phyloP scores from a whole-genome alignment of 768 basidiomycete species.

The Podaxis mareebaensis region DNA sequence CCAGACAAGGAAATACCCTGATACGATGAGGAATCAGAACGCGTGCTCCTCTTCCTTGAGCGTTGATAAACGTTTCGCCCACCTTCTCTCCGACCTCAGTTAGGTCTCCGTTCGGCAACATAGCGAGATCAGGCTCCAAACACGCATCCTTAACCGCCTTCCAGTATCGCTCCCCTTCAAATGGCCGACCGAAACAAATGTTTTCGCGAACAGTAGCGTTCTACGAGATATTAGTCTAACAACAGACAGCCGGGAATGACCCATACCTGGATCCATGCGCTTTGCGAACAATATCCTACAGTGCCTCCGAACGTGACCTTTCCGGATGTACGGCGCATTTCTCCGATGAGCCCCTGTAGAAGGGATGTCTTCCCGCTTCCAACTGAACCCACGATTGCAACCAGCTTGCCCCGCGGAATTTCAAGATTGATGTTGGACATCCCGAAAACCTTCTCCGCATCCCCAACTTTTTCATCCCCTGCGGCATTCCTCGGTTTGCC shows the following conservation, averaged over 20 bases:
- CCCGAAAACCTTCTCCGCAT: slow-evolving; percentile 56
- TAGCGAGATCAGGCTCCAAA: slow-evolving; percentile 76
- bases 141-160: slow-evolving; percentile 76
- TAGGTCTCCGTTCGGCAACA: slow-evolving; percentile 74
- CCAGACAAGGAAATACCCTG: slow-evolving; percentile 87
- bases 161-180: slow-evolving; percentile 83
- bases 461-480: slow-evolving; percentile 22
- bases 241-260: slow-evolving; percentile 7
- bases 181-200: slow-evolving; percentile 83
- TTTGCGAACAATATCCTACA: slow-evolving; percentile 83
- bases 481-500: background rate
- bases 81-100: slow-evolving; percentile 83
- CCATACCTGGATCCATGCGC: slow-evolving; percentile 83
- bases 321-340: slow-evolving; percentile 76
- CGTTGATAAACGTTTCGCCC: background rate
- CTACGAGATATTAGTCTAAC: slow-evolving; percentile 29
- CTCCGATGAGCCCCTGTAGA: slow-evolving; percentile 75
- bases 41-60: background rate
- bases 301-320: slow-evolving; percentile 72
- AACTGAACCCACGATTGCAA: slow-evolving; percentile 85
- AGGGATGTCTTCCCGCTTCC: slow-evolving; percentile 72
- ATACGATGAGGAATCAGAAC: slow-evolving; percentile 10
- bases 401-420: slow-evolving; percentile 75
- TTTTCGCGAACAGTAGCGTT: slow-evolving; percentile 89
- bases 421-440: slow-evolving; percentile 62